These are phyloP conservation scores for Adiantum capillusveneris DNA, from an alignment of 75 land plant genomes.

Conservation along the genomic window DNA sequence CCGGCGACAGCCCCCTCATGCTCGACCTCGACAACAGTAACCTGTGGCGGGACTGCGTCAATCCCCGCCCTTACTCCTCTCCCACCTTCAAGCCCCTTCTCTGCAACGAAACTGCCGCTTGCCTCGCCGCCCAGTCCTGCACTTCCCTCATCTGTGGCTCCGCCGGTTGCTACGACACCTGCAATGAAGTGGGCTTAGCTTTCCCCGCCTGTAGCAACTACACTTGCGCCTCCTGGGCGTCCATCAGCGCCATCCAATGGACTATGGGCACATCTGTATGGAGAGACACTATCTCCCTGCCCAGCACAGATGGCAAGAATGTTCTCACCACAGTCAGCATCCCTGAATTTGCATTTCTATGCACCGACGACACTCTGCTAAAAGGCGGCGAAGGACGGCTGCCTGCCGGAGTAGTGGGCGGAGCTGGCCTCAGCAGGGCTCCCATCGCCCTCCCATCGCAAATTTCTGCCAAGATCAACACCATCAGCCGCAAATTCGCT, in stretches of 20 bases:
- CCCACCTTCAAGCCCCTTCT: neutral
- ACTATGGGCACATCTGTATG: conserved; percentile 13
- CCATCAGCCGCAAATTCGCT: conserved; percentile 3
- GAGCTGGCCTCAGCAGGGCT: conserved; percentile 36
- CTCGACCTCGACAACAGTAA: conserved; percentile 2
- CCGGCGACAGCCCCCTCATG: conserved; percentile 1
- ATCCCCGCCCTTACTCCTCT: neutral
- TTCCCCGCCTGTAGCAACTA: conserved; percentile 20
- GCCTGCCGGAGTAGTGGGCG: conserved; percentile 14
- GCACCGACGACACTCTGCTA: conserved; percentile 17
- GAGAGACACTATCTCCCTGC: conserved; percentile 4
- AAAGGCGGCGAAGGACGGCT: conserved; percentile 4
- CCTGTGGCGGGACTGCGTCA: conserved; percentile 2
- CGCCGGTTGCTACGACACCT: conserved; percentile 9
- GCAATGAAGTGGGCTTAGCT: neutral
- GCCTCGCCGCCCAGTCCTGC: neutral
- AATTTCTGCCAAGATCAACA: no score
- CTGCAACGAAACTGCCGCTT: neutral
- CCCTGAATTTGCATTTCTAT: conserved; percentile 23
- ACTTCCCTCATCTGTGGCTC: conserved; percentile 5
- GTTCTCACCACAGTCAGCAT: conserved; percentile 2
- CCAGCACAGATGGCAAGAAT: no score
- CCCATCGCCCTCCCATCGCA: conserved; percentile 26
- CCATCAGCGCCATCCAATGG: conserved; percentile 19
- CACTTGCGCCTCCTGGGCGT: conserved; percentile 18